These are phyloP conservation scores for Populus tomentosa DNA, from an alignment of 441 rosid genomes.

Conservation along the genomic window DNA sequence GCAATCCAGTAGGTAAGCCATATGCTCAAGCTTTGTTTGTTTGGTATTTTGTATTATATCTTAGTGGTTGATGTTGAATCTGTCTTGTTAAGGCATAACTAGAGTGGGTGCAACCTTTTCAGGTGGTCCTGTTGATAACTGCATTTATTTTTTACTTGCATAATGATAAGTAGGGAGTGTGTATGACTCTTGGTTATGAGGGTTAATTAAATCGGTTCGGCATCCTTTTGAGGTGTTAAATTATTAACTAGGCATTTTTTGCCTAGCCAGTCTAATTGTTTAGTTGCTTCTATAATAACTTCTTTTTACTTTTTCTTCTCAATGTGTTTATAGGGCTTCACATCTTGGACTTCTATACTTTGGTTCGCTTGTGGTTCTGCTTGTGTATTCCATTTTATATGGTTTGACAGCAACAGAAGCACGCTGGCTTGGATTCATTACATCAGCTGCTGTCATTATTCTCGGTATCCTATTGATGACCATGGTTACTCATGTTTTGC, in stretches of 20 bases:
- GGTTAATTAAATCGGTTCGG: not conserved
- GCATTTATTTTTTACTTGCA: slow-evolving; percentile 7
- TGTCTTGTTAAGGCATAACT: not conserved
- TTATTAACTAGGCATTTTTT: not conserved
- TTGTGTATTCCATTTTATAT: slow-evolving; percentile 88
- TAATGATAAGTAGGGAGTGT: slow-evolving; percentile 8
- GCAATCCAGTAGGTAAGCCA: slow-evolving; percentile 79
- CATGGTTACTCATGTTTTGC: slow-evolving; percentile 14
- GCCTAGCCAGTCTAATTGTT: not conserved
- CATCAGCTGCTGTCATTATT: slow-evolving; percentile 93
- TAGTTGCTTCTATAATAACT: not conserved
- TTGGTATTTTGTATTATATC: not conserved
- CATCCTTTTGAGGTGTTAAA: not conserved
- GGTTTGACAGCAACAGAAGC: slow-evolving; percentile 96
- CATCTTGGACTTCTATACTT: slow-evolving; percentile 95
- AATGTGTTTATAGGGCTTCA: slow-evolving; percentile 66
- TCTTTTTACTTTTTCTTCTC: slow-evolving; percentile 16
- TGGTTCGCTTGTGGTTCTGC: slow-evolving; percentile 86
- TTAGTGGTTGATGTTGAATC: slow-evolving; percentile 4
- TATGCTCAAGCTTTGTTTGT: slow-evolving; percentile 14
- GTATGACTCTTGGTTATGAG: not conserved
- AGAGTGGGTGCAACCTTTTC: not conserved
- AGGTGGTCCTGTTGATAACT: slow-evolving; percentile 2
- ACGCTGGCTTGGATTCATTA: slow-evolving; percentile 96
- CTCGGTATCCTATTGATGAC: slow-evolving; percentile 54